phyloP scores from a whole-genome alignment of 2,329 filamentous ascomycete genomes.

The Aspergillus niger region DNA sequence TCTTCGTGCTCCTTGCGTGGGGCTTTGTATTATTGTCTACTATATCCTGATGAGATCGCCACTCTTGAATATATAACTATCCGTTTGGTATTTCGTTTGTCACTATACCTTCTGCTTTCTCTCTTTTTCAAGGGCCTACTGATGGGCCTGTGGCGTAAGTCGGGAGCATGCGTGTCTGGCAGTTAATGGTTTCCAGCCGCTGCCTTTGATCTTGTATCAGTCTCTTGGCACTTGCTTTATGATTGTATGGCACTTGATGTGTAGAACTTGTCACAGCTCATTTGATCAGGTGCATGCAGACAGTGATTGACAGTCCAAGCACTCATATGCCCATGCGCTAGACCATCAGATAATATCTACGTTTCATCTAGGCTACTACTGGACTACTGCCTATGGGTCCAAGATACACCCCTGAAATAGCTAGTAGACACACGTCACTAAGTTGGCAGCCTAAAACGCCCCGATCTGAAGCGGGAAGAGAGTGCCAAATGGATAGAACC shows the following conservation, averaged over 20 bases:
- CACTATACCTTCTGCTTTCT: too few relatives aligned
- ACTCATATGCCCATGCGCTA: neutral
- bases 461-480: neutral
- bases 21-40: conserved; percentile 55
- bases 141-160: too few relatives aligned
- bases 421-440: neutral
- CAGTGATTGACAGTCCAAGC: too few relatives aligned
- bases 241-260: too few relatives aligned
- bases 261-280: too few relatives aligned
- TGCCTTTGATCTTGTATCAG: too few relatives aligned
- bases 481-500: neutral
- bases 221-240: too few relatives aligned
- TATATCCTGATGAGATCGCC: conserved; percentile 59
- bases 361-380: too few relatives aligned
- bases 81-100: neutral
- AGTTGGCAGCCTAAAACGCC: neutral
- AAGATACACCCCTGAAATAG: neutral
- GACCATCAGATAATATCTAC: neutral
- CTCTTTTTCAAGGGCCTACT: too few relatives aligned
- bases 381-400: neutral
- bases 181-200: too few relatives aligned
- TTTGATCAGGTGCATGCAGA: too few relatives aligned
- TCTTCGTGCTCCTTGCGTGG: conserved; percentile 42
- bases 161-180: too few relatives aligned
- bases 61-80: conserved; percentile 55